Base-by-base conservation (phyloP, 441 rosid species). In the Jatropha podagrica region DNA sequence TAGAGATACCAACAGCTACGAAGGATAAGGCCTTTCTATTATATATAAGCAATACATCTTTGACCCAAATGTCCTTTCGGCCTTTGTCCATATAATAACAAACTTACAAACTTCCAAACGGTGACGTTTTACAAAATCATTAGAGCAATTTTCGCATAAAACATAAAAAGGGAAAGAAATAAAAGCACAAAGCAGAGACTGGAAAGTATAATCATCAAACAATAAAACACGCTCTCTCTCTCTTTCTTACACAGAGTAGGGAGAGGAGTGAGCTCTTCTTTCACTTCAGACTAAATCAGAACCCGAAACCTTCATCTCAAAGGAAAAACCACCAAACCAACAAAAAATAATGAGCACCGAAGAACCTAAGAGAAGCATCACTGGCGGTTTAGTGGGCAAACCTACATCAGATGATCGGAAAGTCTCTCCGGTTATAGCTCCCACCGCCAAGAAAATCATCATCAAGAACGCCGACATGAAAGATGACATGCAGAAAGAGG, bases 401-500 rank as follows among this genome's bases (percentile, higher is more conserved):
- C 79, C 90, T 62, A 76, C 68, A 77, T 51, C 85, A 73, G 91
- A 93, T 56, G 93, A 90, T 61, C 87, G 88, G 74, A 88, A 85
- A 81, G 78, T 85, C 41, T 79, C 82, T 13, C 56, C 86, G 41
- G 79, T 85, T 4, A 66, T 74, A 40, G 64, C 81, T 69, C 78
- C 91, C 27, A 58, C 78, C 56, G 80, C 83, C 63, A 89, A 86
- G 80, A 85, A 86, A 86, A 83, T 91, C 84, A 76, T 85, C 77
- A 84, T 96, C 78, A 96, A 94, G 85, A 96, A 95, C 83, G 98
- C 98, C 78, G 99, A 96, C 85, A 96, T 96, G 99, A 96, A 91
- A 80, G 98, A 94, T 0, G 97, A 90, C 76, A 79, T 92, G 96
- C 99, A 96, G 83, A 91, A 87, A 66, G 99, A 96, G 60, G 99